Percentiles rank a stretch among this genome's conserved stretches.
Conservation (phyloP, 345 rosid genomes). For the Bretschneidera sinensis region DNA sequence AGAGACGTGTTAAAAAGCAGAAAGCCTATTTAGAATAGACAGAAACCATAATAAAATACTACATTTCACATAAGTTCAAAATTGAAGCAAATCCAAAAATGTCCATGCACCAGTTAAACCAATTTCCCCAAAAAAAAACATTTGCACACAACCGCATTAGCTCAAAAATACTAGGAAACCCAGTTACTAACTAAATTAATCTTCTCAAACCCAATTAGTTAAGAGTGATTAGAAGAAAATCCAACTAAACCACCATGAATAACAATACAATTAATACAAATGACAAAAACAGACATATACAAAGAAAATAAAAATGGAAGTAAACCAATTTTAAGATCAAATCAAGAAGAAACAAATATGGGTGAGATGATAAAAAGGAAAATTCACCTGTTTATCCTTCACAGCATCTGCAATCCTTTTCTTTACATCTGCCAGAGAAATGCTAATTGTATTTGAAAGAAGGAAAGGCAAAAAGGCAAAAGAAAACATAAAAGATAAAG, state of each 20-base stretch:
- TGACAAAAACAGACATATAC: not conserved
- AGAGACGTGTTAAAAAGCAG: too few relatives aligned
- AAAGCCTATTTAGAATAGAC: not conserved
- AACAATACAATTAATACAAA: not conserved
- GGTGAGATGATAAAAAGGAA: not conserved
- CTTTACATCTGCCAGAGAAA: constrained; percentile 56
- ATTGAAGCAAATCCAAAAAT: not conserved
- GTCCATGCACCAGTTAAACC: not conserved
- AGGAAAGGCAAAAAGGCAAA: not conserved
- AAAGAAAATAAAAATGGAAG: not conserved
- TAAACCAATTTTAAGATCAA: too few relatives aligned
- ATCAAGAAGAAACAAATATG: not conserved
- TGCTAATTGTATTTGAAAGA: not conserved
- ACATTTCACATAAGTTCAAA: not conserved
- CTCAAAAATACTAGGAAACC: not conserved
- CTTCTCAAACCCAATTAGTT: not conserved
- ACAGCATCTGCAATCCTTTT: constrained; percentile 72
- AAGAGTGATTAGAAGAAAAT: not conserved
- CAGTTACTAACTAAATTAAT: not conserved
- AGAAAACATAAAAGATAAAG: not conserved
- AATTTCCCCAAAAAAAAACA: not conserved
- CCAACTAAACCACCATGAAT: not conserved
- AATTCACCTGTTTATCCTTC: constrained; percentile 58
- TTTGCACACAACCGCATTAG: not conserved
- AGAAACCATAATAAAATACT: not conserved